A percentile compares a stretch with the other conserved stretches of the same genome.
These are phyloP conservation scores for Discostella stelligeroides DNA, from an alignment of 108 stramenopile species.

Conservation along the genomic window DNA sequence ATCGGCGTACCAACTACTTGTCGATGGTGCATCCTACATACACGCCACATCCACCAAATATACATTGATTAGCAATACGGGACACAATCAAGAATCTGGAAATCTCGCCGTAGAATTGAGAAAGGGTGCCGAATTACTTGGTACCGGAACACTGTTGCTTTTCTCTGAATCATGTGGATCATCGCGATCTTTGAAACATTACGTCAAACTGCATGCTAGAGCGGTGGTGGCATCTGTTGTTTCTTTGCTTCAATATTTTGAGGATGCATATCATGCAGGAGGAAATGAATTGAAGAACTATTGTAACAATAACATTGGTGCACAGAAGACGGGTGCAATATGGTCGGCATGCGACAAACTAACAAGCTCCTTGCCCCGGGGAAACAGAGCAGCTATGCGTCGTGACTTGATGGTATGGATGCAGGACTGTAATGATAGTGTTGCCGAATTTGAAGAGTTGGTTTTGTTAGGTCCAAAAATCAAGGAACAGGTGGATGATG, in stretches of 20 bases:
- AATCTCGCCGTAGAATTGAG: slow-evolving; percentile 55
- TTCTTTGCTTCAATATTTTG: slow-evolving; percentile 58
- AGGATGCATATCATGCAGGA: slow-evolving; percentile 40
- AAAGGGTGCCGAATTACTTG: slow-evolving; percentile 69
- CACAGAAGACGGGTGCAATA: slow-evolving; percentile 77
- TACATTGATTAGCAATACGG: slow-evolving; percentile 70
- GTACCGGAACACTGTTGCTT: slow-evolving; percentile 54
- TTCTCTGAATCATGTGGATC: slow-evolving; percentile 60
- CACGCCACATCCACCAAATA: slow-evolving; percentile 82
- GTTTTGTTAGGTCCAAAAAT: slow-evolving; percentile 54
- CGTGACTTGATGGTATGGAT: slow-evolving; percentile 82
- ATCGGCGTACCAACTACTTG: slow-evolving; percentile 59
- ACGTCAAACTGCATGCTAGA: slow-evolving; percentile 59
- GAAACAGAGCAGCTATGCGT: slow-evolving; percentile 79
- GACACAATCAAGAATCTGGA: slow-evolving; percentile 46
- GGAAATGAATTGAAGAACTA: slow-evolving; percentile 22
- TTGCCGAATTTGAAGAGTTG: slow-evolving; percentile 80
- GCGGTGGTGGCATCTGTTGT: slow-evolving; percentile 54
- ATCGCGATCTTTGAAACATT: slow-evolving; percentile 54
- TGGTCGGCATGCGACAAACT: slow-evolving; percentile 75
- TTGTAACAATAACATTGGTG: slow-evolving; percentile 54
- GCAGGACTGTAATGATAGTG: slow-evolving; percentile 75
- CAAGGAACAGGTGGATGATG: slow-evolving; percentile 27
- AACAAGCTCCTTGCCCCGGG: slow-evolving; percentile 46
- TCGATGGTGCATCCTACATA: slow-evolving; percentile 59